These are phyloP conservation scores for Pythium diclinum DNA, from an alignment of 352 stramenopile species.

Conservation along the genomic window DNA sequence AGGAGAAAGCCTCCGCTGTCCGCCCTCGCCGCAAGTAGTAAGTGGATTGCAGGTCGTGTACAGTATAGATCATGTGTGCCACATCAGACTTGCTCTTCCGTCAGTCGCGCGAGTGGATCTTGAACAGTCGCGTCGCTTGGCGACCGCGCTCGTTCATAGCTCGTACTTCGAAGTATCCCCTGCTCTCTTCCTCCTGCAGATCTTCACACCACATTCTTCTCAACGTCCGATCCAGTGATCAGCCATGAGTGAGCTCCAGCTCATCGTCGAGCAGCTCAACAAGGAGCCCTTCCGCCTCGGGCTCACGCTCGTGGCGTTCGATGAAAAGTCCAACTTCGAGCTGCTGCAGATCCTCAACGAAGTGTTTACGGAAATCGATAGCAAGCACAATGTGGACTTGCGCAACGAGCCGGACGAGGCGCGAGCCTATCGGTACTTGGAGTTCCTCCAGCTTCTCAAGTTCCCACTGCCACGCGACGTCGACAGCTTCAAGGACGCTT, in stretches of 20 bases:
- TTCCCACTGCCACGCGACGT: constrained; percentile 80
- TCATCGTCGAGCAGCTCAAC: constrained; percentile 93
- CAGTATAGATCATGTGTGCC: constrained; percentile 32
- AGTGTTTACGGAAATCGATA: constrained; percentile 89
- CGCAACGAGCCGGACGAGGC: constrained; percentile 77
- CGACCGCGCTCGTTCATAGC: not conserved
- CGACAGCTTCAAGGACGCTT: constrained; percentile 70
- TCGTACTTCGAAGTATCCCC: not conserved
- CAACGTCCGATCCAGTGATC: not conserved
- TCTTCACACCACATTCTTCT: not conserved
- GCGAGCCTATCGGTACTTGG: constrained; percentile 78
- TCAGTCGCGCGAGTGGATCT: constrained; percentile 8
- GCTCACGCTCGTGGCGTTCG: constrained; percentile 90
- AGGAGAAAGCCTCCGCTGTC: not conserved
- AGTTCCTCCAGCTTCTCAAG: constrained; percentile 94
- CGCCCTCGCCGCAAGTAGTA: constrained; percentile 1
- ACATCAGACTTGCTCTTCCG: constrained; percentile 6
- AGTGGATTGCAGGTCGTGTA: constrained; percentile 20
- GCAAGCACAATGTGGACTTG: constrained; percentile 82
- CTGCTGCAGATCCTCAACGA: constrained; percentile 93
- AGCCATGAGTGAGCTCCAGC: constrained; percentile 87
- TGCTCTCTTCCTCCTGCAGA: not conserved
- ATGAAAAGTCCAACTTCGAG: constrained; percentile 93
- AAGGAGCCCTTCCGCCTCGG: constrained; percentile 90
- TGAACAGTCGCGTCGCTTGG: constrained; percentile 24